Conservation (phyloP, 306 rosid species). For the Cicer cuneatum region DNA sequence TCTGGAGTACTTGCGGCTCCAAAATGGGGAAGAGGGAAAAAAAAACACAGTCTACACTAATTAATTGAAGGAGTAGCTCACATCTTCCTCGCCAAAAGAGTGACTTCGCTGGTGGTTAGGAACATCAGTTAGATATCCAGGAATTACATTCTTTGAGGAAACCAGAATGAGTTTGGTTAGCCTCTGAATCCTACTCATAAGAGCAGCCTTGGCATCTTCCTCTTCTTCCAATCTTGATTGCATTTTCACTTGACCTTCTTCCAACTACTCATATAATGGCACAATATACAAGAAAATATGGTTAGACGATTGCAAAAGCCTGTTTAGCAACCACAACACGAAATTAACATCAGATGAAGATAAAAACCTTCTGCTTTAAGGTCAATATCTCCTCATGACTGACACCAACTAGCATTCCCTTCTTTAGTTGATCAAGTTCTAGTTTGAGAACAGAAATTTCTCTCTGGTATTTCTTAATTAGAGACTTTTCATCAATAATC, state of each 20-base stretch:
- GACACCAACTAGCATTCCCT: constrained; percentile 81
- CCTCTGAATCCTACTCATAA: constrained; percentile 98
- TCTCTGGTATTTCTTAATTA: constrained; percentile 94
- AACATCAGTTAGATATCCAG: constrained; percentile 78
- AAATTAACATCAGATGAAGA: constrained; percentile 33
- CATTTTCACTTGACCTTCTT: constrained; percentile 99
- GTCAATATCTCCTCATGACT: constrained; percentile 89
- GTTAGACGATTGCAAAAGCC: constrained; percentile 33
- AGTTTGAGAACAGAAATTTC: constrained; percentile 90
- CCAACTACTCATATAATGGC: constrained; percentile 63
- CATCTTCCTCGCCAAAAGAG: constrained; percentile 88
- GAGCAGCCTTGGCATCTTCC: constrained; percentile 99
- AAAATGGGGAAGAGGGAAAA: constrained; percentile 4
- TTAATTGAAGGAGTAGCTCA: constrained; percentile 57
- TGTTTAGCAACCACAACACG: constrained; percentile 13
- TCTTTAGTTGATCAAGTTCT: constrained; percentile 94
- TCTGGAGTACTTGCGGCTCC: constrained; percentile 11
- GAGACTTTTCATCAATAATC: constrained; percentile 98
- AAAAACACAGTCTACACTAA: constrained; percentile 11
- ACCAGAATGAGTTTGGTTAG: constrained; percentile 97
- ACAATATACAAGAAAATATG: constrained; percentile 33
- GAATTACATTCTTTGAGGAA: constrained; percentile 90
- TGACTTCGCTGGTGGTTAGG: constrained; percentile 78
- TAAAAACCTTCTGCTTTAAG: constrained; percentile 85
- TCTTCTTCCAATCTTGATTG: constrained; percentile 99